A percentile compares a stretch with the other conserved stretches of the same genome.
phyloP scores from a whole-genome alignment of 768 basidiomycete species.

The Trametes punicea region DNA sequence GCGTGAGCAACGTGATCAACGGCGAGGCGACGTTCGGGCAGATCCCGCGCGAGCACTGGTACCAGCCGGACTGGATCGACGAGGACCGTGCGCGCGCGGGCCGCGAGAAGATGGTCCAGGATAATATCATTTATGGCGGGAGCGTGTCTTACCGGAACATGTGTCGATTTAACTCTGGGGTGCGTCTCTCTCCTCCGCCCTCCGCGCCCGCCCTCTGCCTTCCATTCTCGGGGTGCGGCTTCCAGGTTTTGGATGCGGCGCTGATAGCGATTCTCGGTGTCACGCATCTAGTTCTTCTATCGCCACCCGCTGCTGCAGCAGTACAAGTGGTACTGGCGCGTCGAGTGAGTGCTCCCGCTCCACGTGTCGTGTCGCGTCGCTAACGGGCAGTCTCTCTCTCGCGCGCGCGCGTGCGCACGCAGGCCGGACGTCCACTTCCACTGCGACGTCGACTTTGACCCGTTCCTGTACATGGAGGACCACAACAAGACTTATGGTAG shows the following conservation, averaged over 20 bases:
- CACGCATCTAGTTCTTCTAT: slow-evolving; percentile 49
- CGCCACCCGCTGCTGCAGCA: slow-evolving; percentile 59
- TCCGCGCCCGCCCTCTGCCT: too few species aligned
- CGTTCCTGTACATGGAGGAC: slow-evolving; percentile 71
- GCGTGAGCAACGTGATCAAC: slow-evolving; percentile 24
- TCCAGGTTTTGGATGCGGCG: too few species aligned
- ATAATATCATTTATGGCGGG: slow-evolving; percentile 48
- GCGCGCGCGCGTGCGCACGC: background rate
- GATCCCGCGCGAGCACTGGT: slow-evolving; percentile 62
- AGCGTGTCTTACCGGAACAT: slow-evolving; percentile 64
- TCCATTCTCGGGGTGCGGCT: background rate
- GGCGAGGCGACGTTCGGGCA: slow-evolving; percentile 51
- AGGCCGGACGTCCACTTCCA: slow-evolving; percentile 75
- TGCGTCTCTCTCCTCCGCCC: too few species aligned
- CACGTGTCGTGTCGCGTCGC: background rate
- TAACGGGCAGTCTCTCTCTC: too few species aligned
- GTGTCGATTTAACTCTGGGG: slow-evolving; percentile 74
- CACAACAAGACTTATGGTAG: slow-evolving; percentile 65
- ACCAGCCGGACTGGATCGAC: slow-evolving; percentile 71
- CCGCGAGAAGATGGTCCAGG: slow-evolving; percentile 46
- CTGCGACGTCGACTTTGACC: slow-evolving; percentile 64
- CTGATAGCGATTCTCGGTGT: too few species aligned
- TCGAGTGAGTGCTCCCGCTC: slow-evolving; percentile 45
- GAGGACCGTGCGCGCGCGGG: slow-evolving; percentile 55
- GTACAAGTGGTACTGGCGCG: slow-evolving; percentile 78